These are phyloP conservation scores for Wickerhamomyces alni DNA, from an alignment of 805 yeast genomes.

Conservation along the genomic window DNA sequence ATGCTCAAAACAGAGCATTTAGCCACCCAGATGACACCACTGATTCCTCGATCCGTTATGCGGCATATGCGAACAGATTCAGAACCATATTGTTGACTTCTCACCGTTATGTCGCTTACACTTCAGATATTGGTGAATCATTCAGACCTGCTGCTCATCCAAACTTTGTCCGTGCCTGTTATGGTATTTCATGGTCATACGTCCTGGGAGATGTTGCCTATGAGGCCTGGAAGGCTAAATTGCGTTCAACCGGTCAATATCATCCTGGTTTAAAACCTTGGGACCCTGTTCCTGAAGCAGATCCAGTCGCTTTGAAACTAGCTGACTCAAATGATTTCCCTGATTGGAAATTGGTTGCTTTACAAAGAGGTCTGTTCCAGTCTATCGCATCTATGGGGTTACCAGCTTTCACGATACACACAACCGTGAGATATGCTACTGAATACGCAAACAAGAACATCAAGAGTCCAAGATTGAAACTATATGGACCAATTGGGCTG, in stretches of 20 bases:
- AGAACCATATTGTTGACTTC: slow-evolving; percentile 67
- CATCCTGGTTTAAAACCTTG: slow-evolving; percentile 62
- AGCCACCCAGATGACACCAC: slow-evolving; percentile 30
- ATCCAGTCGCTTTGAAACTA: slow-evolving; percentile 28
- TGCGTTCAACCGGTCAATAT: slow-evolving; percentile 61
- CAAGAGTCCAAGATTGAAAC: slow-evolving; percentile 39
- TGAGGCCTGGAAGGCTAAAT: slow-evolving; percentile 65
- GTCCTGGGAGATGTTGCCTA: slow-evolving; percentile 69
- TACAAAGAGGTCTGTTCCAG: slow-evolving; percentile 76
- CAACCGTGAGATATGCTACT: slow-evolving; percentile 67
- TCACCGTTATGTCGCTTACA: slow-evolving; percentile 79
- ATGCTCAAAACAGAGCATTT: neutral
- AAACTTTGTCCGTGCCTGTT: slow-evolving; percentile 53
- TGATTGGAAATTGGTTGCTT: slow-evolving; percentile 61
- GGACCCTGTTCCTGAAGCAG: slow-evolving; percentile 42
- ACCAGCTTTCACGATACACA: slow-evolving; percentile 82
- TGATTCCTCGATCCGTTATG: slow-evolving; percentile 57
- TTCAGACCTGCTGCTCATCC: slow-evolving; percentile 81
- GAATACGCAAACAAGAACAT: slow-evolving; percentile 49
- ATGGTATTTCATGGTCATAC: slow-evolving; percentile 73
- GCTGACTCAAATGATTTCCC: slow-evolving; percentile 38
- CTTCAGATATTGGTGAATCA: slow-evolving; percentile 83
- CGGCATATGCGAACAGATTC: slow-evolving; percentile 74
- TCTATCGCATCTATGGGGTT: slow-evolving; percentile 80
- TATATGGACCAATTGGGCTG: slow-evolving; percentile 73